These are phyloP conservation scores for Populus hybrid DNA, from an alignment of 441 rosid species.

Conservation along the genomic window DNA sequence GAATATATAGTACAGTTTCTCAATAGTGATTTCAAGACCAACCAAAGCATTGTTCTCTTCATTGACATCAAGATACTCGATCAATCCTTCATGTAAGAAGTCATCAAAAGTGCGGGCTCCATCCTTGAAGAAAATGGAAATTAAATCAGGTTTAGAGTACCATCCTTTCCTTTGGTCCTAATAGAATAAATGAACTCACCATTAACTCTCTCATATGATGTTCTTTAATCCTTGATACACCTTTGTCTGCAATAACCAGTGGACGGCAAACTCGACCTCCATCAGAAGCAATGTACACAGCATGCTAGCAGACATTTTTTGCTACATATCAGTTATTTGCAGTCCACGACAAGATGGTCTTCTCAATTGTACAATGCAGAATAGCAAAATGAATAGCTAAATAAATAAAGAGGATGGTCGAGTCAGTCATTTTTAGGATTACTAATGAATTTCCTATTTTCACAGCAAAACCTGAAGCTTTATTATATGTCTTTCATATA, in stretches of 20 bases:
- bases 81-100: constrained; percentile 83
- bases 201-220: constrained; percentile 90
- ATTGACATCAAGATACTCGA: constrained; percentile 97
- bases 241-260: constrained; percentile 96
- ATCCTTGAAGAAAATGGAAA: constrained; percentile 45
- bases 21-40: constrained; percentile 24
- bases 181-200: constrained; percentile 46
- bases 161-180: constrained; percentile 14
- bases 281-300: constrained; percentile 96
- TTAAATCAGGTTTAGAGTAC: constrained; percentile 22
- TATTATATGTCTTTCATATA: neutral
- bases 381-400: neutral
- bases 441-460: neutral
- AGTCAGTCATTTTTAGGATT: neutral
- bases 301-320: constrained; percentile 46
- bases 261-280: constrained; percentile 99
- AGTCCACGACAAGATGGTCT: neutral
- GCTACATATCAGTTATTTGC: neutral
- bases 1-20: neutral
- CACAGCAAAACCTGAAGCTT: neutral
- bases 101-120: constrained; percentile 89
- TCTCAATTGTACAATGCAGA: neutral
- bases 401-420: neutral
- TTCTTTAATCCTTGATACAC: constrained; percentile 82
- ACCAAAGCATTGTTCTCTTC: constrained; percentile 99